A percentile compares a stretch with the other conserved stretches of the same genome.
phyloP scores from a whole-genome alignment of 75 land plant genomes.

The Azolla pinnata region DNA sequence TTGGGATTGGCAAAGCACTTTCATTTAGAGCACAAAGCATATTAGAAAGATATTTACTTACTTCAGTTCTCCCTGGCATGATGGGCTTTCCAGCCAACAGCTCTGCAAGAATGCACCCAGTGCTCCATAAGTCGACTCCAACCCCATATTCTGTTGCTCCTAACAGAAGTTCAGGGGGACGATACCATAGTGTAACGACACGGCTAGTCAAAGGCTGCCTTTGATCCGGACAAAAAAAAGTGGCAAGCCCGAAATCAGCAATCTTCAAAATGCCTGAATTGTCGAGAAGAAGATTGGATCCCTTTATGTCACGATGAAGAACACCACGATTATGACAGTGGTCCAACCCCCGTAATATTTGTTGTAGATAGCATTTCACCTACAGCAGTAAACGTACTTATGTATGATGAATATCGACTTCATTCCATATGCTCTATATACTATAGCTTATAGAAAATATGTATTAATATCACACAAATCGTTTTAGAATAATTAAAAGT shows the following conservation, averaged over 20 bases:
- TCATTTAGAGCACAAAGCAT: not conserved
- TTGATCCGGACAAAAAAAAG: conserved; percentile 43
- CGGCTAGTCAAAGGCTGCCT: conserved; percentile 72
- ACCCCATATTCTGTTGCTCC: conserved; percentile 71
- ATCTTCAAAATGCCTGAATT: conserved; percentile 68
- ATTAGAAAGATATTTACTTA: conserved; percentile 4
- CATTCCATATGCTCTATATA: too few species aligned
- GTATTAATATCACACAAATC: not conserved
- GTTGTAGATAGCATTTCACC: conserved; percentile 78
- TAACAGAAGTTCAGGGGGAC: conserved; percentile 74
- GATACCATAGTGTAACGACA: conserved; percentile 81
- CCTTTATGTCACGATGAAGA: conserved; percentile 55
- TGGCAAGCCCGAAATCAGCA: conserved; percentile 80
- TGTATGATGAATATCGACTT: not conserved
- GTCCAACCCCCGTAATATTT: conserved; percentile 59
- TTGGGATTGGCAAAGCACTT: too few species aligned
- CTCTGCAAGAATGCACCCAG: conserved; percentile 78
- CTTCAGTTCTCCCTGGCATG: conserved; percentile 85
- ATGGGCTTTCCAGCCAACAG: conserved; percentile 70
- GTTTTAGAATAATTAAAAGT: not conserved
- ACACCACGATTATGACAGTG: conserved; percentile 75
- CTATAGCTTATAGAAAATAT: not conserved
- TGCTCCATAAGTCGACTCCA: conserved; percentile 77
- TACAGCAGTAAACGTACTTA: conserved; percentile 9
- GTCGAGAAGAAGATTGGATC: conserved; percentile 59